Evolutionary conservation across 805 yeast genomes (phyloP).

Genomic region (Allodekkera sacchari): DNA sequence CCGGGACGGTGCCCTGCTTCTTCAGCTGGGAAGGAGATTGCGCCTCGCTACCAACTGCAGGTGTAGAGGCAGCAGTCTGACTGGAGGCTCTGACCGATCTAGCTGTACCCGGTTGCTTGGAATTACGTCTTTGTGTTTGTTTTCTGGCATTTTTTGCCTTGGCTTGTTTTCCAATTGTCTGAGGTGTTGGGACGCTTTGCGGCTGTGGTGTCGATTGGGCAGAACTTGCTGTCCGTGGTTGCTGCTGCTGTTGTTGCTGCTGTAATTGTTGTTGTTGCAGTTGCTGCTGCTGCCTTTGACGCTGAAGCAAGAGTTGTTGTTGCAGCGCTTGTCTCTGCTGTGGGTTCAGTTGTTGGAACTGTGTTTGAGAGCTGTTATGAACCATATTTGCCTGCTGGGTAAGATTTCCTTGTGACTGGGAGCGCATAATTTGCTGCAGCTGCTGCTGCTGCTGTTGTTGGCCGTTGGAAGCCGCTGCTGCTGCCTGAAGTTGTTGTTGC

Average conservation of each 20-base stretch:
- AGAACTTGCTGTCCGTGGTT: constrained; percentile 7
- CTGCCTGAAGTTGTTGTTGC: constrained; percentile 8
- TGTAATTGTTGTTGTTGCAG: constrained; percentile 10
- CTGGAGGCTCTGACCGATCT: background rate
- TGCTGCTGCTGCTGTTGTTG: constrained; percentile 4
- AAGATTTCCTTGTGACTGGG: constrained; percentile 2
- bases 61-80: constrained; percentile 31
- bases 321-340: constrained; percentile 7
- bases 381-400: constrained; percentile 1
- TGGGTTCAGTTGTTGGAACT: constrained; percentile 8
- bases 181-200: constrained; percentile 5
- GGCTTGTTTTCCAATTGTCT: constrained; percentile 3
- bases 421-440: constrained; percentile 3
- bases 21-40: too few species aligned
- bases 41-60: too few species aligned
- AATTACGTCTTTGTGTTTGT: constrained; percentile 3
- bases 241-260: constrained; percentile 8
- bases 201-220: constrained; percentile 7
- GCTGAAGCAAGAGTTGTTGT: constrained; percentile 9
- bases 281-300: constrained; percentile 16
- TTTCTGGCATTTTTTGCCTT: constrained; percentile 5
- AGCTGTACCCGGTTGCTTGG: constrained; percentile 1
- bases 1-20: too few species aligned
- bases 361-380: constrained; percentile 1
- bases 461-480: background rate